These are phyloP conservation scores for Fusarium sp. DNA, from an alignment of 2,329 filamentous ascomycete species.

Conservation along the genomic window DNA sequence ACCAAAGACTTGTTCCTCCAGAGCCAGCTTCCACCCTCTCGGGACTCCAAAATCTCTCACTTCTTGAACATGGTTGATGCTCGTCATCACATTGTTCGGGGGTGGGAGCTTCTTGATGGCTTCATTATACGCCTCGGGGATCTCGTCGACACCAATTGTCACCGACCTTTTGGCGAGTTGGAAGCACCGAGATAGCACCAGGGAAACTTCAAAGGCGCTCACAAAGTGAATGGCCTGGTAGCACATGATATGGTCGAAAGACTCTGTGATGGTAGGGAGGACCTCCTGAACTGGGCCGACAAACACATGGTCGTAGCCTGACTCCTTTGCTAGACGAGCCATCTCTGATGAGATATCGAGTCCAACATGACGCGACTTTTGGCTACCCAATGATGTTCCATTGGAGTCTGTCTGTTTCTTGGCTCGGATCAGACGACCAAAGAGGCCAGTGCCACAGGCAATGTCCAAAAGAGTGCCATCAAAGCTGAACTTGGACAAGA, in stretches of 20 bases:
- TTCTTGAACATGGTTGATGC: neutral
- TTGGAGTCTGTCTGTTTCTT: neutral
- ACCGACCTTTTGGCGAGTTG: neutral
- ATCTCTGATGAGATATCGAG: neutral
- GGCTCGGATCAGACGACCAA: neutral
- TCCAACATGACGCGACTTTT: neutral
- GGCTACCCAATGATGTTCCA: neutral
- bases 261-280: neutral
- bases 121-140: neutral
- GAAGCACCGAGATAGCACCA: neutral
- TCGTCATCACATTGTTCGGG: neutral
- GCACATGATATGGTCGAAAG: neutral
- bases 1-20: neutral
- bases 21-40: neutral
- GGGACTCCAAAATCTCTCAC: neutral
- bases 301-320: neutral
- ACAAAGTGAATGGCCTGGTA: neutral
- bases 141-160: neutral
- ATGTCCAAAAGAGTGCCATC: neutral
- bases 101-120: neutral
- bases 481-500: neutral
- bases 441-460: neutral
- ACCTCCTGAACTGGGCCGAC: neutral
- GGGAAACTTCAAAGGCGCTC: neutral
- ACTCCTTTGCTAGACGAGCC: neutral